These are phyloP conservation scores for Zygoascus ofunaensis DNA, from an alignment of 805 yeast genomes.

Conservation along the genomic window DNA sequence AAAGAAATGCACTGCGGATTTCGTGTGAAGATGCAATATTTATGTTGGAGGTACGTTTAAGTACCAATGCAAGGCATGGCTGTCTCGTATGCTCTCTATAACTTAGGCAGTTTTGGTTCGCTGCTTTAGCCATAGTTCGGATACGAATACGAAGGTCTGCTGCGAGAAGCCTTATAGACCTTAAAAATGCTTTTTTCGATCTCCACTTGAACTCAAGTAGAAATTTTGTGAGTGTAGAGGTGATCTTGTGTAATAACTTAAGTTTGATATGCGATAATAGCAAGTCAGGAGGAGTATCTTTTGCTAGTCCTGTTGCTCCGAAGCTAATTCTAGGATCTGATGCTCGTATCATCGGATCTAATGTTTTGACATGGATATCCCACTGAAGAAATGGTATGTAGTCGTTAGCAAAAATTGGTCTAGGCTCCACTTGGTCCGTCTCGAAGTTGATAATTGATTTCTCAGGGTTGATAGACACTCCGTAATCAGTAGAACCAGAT, in stretches of 20 bases:
- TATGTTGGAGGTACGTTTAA: not conserved
- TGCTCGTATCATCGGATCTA: constrained; percentile 10
- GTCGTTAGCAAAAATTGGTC: constrained; percentile 3
- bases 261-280: not conserved
- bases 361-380: constrained; percentile 13
- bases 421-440: not conserved
- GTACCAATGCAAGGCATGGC: not conserved
- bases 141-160: not conserved
- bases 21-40: not conserved
- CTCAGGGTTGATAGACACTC: constrained; percentile 32
- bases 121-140: not conserved
- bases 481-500: constrained; percentile 36
- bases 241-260: not conserved
- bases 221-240: not conserved
- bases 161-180: not conserved
- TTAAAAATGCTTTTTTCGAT: not conserved
- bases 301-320: not conserved
- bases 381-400: constrained; percentile 14
- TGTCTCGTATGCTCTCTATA: not conserved
- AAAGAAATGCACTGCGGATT: not conserved
- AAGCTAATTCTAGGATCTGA: not conserved
- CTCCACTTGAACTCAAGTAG: not conserved
- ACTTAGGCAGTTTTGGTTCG: not conserved
- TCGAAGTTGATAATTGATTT: constrained; percentile 31
- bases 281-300: not conserved